phyloP scores from a whole-genome alignment of 169 alveolate genomes.

The Plasmodium ovale region DNA sequence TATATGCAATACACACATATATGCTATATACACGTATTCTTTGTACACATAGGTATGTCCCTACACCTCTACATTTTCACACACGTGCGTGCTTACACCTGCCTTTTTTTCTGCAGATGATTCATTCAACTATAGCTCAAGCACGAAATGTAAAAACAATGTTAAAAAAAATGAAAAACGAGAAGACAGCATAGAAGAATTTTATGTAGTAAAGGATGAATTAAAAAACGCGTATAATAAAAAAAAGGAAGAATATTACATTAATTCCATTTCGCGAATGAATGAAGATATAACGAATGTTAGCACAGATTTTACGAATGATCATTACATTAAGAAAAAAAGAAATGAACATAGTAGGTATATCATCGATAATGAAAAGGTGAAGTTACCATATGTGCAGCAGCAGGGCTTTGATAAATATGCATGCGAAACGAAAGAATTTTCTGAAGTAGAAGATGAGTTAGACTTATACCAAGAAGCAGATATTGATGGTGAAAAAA shows the following conservation, averaged over 20 bases:
- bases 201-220: slow-evolving; percentile 14
- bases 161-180: slow-evolving; percentile 32
- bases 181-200: slow-evolving; percentile 23
- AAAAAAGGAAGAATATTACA: background rate
- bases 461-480: slow-evolving; percentile 6
- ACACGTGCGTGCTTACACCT: background rate
- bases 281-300: slow-evolving; percentile 48
- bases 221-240: slow-evolving; percentile 4
- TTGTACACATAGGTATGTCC: too few species aligned
- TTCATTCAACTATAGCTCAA: slow-evolving; percentile 3
- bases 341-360: slow-evolving; percentile 3
- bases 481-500: background rate
- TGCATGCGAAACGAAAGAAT: slow-evolving; percentile 39
- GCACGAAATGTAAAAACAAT: slow-evolving; percentile 4
- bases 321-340: slow-evolving; percentile 24
- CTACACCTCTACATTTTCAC: too few species aligned
- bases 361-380: background rate
- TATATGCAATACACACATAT: too few species aligned
- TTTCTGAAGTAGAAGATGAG: slow-evolving; percentile 22
- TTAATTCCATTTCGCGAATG: slow-evolving; percentile 24
- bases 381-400: background rate
- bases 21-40: too few species aligned
- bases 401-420: slow-evolving; percentile 11
- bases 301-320: slow-evolving; percentile 49
- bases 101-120: slow-evolving; percentile 19